Base-by-base conservation (phyloP, 371 early-diverging fungal genomes). In the Ordospora colligata region DNA sequence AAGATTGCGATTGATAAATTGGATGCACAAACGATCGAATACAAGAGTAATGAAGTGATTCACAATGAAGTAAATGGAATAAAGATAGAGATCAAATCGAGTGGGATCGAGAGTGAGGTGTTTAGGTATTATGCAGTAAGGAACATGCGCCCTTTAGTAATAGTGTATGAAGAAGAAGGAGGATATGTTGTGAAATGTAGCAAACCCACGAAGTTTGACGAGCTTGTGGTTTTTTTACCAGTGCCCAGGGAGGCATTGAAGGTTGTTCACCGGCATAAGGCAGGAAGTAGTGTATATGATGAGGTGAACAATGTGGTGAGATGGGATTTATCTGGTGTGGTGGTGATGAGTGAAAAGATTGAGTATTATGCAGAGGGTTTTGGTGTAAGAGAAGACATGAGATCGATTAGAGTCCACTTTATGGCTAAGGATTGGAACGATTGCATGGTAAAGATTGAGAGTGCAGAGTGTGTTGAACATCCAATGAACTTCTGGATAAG, bases 381-480 rank as follows among this genome's bases (percentile, higher is more conserved):
- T 37, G 58, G 25, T n/a, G 37, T 6, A 11, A 17, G n/a, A 2
- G 23, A 23, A 11, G 58, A 58, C 37, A n/a, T 58, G 58, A 27
- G 58, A 25, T 25, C 58, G 1, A 58, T 58, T 17, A 11, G 1
- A 6, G 25, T 58, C 1, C 27, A 37, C 40, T 58, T 58, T 25
- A n/a, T 12, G 37, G 40, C 40, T n/a, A 58, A 58, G 58, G 32
- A 58, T n/a, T 58, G 58, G 58, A 37, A 37, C 17, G 27, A 66
- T 66, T 10, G 42, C 25, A 44, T 42, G 12, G 32, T 72, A 50
- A 72, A 42, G 2, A 64, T 72, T n/a, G 65, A 64, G 23, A 72
- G 51, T n/a, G 73, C 73, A n/a, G 49, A 63, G 40, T 72, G 73
- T 64, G 3, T 72, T 27, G 73, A 25, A 42, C 23, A 64, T 43